phyloP scores from a whole-genome alignment of 768 basidiomycete species.

The Gyrodon lividus region DNA sequence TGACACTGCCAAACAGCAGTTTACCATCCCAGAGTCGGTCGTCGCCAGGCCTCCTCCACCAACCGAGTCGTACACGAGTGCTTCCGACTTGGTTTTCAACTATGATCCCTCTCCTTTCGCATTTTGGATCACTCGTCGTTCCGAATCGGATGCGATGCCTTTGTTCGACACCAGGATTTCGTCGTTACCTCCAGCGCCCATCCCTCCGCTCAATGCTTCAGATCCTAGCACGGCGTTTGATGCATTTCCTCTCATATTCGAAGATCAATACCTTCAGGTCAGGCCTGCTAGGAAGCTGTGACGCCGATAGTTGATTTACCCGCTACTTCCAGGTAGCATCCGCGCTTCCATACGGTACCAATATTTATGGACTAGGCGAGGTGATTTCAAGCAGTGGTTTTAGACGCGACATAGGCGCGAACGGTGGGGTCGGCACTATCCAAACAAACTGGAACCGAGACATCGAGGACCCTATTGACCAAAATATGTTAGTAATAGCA shows the following conservation, averaged over 20 bases:
- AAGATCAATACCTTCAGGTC: constrained; percentile 71
- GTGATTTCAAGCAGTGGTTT: constrained; percentile 63
- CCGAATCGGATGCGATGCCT: constrained; percentile 46
- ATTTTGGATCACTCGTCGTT: constrained; percentile 71
- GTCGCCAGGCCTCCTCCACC: constrained; percentile 40
- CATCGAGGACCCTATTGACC: constrained; percentile 55
- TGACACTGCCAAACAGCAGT: constrained; percentile 56
- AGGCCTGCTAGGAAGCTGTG: neutral
- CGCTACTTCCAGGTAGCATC: constrained; percentile 47
- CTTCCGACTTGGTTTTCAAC: constrained; percentile 64
- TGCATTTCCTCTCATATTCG: constrained; percentile 65
- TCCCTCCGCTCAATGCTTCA: constrained; percentile 37
- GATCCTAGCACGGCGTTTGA: constrained; percentile 52
- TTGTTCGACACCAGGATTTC: constrained; percentile 64
- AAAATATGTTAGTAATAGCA: constrained; percentile 53
- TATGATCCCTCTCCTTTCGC: constrained; percentile 59
- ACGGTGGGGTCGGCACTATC: constrained; percentile 47
- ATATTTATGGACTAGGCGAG: constrained; percentile 75
- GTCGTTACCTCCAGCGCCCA: constrained; percentile 56
- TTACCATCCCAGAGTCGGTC: constrained; percentile 54
- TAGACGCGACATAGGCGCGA: constrained; percentile 49
- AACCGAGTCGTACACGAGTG: constrained; percentile 27
- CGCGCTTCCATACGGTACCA: constrained; percentile 56
- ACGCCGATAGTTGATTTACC: neutral
- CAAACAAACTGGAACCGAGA: constrained; percentile 68